phyloP scores from a whole-genome alignment of 768 basidiomycete species.

The Russula virescens region DNA sequence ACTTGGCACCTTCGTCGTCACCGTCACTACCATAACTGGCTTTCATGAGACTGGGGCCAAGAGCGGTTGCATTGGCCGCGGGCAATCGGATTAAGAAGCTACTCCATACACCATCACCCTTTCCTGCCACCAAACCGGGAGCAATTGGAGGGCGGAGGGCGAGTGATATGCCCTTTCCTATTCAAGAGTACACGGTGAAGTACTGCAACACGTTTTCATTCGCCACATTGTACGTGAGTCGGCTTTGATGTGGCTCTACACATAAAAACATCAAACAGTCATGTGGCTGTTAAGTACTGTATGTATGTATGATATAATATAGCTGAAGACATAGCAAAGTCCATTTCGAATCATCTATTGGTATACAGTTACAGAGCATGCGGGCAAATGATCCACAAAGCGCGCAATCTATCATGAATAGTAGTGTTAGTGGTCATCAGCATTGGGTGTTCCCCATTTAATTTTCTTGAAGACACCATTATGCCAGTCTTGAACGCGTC shows the following conservation, averaged over 20 bases:
- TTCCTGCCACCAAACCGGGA: too few species aligned
- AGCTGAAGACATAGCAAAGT: background rate
- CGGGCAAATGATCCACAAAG: background rate
- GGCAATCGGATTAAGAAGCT: too few species aligned
- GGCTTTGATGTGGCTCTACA: background rate
- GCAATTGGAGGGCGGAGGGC: too few species aligned
- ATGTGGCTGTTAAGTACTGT: too few species aligned
- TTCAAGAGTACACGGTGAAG: background rate
- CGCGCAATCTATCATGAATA: background rate
- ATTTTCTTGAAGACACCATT: constrained; percentile 47
- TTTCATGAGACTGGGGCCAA: too few species aligned
- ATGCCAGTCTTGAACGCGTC: constrained; percentile 64
- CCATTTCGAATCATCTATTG: background rate
- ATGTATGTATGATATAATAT: background rate
- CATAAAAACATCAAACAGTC: too few species aligned
- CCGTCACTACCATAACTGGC: too few species aligned
- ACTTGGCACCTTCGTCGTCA: too few species aligned
- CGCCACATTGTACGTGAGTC: background rate
- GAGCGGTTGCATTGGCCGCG: too few species aligned
- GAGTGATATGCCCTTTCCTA: background rate
- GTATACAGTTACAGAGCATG: too few species aligned
- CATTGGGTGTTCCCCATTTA: constrained; percentile 51
- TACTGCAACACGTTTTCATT: background rate
- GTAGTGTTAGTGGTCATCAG: constrained; percentile 49
- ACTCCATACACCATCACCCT: too few species aligned